Base-by-base conservation (phyloP, 192 early-diverging fungal genomes). In the Mortierella claussenii region DNA sequence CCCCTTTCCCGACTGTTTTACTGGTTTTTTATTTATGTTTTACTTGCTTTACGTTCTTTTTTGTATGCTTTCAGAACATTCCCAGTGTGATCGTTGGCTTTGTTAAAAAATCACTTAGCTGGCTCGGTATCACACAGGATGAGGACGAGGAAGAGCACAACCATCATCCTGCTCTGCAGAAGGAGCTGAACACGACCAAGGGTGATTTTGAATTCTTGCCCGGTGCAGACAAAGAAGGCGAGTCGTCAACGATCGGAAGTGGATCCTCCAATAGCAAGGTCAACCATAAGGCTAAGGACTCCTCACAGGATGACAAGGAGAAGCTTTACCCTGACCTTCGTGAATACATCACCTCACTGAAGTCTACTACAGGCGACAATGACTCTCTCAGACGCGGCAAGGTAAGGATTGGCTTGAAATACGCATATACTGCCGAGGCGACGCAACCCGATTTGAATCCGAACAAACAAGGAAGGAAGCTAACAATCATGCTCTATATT, bases 61-160 rank as follows among this genome's bases (percentile, higher is more conserved):
- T n/a, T n/a, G n/a, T n/a, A n/a, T n/a, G n/a, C n/a, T n/a, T n/a
- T n/a, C n/a, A 63, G 59, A 37, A 63, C 18, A 45, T 71, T 15
- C 69, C 69, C 9, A 46, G 34, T 8, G 53, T 63, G 2, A 51
- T 71, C n/a, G 36, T 34, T 18, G 45, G 28, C 27, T 58, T 71
- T 26, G 31, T 71, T 10, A 71, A 71, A 32, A 62, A 55, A 7
- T 62, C 69, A 3, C 24, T 71, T 3, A 50, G 4, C 1, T 71
- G 59, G 53, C 37, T 71, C 11, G 69, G 69, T n/a, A 56, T 71
- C n/a, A 55, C 53, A 3, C 15, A 36, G 21, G 65, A 67, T 1
- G 50, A 44, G 30, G 34, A 54, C 0, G 23, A 42, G 2, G 61
- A 64, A 21, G n/a, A n/a, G n/a, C n/a, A n/a, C n/a, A n/a, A n/a